Conservation (phyloP, 805 yeast species). For the Candida namnaoensis region DNA sequence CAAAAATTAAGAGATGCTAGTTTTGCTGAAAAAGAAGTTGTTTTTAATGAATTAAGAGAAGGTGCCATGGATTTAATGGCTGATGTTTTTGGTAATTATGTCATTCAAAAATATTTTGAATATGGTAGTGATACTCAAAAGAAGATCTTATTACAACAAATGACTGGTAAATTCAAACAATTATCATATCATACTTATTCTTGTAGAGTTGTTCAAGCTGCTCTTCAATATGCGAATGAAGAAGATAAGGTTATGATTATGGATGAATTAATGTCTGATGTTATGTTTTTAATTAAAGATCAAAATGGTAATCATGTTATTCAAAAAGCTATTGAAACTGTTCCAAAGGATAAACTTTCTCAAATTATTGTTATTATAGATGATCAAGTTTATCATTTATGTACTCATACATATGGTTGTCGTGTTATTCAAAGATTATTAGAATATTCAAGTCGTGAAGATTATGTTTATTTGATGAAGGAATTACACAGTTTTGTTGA, state of each 20-base stretch:
- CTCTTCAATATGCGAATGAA: conserved; percentile 62
- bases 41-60: conserved; percentile 77
- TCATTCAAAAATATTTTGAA: conserved; percentile 90
- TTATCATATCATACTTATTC: conserved; percentile 95
- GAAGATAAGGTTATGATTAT: conserved; percentile 62
- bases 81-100: conserved; percentile 97
- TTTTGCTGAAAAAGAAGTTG: conserved; percentile 65
- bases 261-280: conserved; percentile 56
- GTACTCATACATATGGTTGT: conserved; percentile 97
- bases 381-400: conserved; percentile 68
- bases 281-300: conserved; percentile 72
- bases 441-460: conserved; percentile 62
- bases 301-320: conserved; percentile 98
- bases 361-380: conserved; percentile 68
- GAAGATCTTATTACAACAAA: conserved; percentile 53
- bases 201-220: conserved; percentile 93
- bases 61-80: conserved; percentile 76
- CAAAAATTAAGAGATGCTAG: conserved; percentile 64
- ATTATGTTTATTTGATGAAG: conserved; percentile 56
- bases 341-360: conserved; percentile 61
- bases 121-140: conserved; percentile 66
- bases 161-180: conserved; percentile 67
- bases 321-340: conserved; percentile 85
- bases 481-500: conserved; percentile 69
- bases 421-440: conserved; percentile 89